phyloP scores from a whole-genome alignment of 2,329 filamentous ascomycete genomes.

The Talaromyces pinophilus region DNA sequence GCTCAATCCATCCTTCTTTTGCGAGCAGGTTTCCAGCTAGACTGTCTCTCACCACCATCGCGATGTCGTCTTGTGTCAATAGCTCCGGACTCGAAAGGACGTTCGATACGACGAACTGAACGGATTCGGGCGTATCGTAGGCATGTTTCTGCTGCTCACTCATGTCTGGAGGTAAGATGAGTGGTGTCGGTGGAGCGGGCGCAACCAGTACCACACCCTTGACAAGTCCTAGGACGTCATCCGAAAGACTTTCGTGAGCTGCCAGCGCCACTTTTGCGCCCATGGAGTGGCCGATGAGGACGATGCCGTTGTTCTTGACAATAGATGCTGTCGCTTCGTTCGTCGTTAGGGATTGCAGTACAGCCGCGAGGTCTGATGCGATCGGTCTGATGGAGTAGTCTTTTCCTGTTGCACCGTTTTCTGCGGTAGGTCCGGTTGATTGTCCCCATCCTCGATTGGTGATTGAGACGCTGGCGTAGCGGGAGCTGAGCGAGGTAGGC shows the following conservation, averaged over 20 bases:
- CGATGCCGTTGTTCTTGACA: slow-evolving; percentile 29
- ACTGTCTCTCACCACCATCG: slow-evolving; percentile 33
- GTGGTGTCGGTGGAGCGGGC: slow-evolving; percentile 38
- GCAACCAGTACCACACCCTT: slow-evolving; percentile 39
- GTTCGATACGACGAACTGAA: slow-evolving; percentile 36
- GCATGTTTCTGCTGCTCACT: slow-evolving; percentile 38
- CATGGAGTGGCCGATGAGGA: slow-evolving; percentile 45
- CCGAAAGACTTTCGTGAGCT: slow-evolving; percentile 11
- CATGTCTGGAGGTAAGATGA: slow-evolving; percentile 37
- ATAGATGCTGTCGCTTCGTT: slow-evolving; percentile 28
- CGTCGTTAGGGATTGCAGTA: slow-evolving; percentile 22
- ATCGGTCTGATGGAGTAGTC: slow-evolving; percentile 31
- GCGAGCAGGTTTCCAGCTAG: slow-evolving; percentile 33
- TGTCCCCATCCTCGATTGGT: slow-evolving; percentile 43
- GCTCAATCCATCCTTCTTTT: slow-evolving; percentile 38
- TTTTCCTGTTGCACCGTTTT: slow-evolving; percentile 18
- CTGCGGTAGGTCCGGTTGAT: slow-evolving; percentile 33
- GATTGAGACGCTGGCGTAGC: slow-evolving; percentile 32
- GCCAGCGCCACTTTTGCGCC: slow-evolving; percentile 42
- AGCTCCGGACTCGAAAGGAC: slow-evolving; percentile 33
- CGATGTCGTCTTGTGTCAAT: slow-evolving; percentile 25
- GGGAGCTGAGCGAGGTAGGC: slow-evolving; percentile 22
- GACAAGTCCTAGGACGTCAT: slow-evolving; percentile 22
- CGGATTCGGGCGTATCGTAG: slow-evolving; percentile 33
- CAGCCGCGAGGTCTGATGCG: slow-evolving; percentile 26